Percentiles rank a stretch among this genome's conserved stretches.
phyloP scores from a whole-genome alignment of 768 basidiomycete genomes.

The Russula vinacea region DNA sequence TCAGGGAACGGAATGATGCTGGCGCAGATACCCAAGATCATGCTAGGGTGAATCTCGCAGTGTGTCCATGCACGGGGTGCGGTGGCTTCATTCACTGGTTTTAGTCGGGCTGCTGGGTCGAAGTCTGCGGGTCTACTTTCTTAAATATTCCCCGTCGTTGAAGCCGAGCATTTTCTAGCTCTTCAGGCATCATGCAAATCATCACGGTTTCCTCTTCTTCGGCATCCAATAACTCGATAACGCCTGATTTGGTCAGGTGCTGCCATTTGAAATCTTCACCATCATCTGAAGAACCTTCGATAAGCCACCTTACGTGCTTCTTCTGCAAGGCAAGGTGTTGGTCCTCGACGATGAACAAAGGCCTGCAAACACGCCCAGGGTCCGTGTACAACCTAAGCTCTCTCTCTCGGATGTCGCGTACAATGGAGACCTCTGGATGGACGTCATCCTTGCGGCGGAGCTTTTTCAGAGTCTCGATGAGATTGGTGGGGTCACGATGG shows the following conservation, averaged over 20 bases:
- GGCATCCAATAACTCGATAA: conserved; percentile 92
- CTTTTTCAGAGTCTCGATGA: conserved; percentile 91
- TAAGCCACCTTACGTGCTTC: conserved; percentile 75
- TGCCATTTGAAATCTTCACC: conserved; percentile 72
- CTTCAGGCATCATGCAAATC: conserved; percentile 98
- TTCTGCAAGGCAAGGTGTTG: conserved; percentile 82
- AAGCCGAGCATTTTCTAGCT: conserved; percentile 79
- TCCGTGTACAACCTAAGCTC: conserved; percentile 95
- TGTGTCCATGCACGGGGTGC: conserved; percentile 91
- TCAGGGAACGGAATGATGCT: conserved; percentile 99
- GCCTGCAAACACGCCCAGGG: conserved; percentile 94
- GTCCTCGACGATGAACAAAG: conserved; percentile 93
- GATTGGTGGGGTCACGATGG: conserved; percentile 88
- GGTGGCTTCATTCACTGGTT: conserved; percentile 61
- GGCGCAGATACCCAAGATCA: conserved; percentile 98
- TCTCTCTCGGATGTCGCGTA: conserved; percentile 94
- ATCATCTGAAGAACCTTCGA: conserved; percentile 49
- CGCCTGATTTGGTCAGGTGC: conserved; percentile 77
- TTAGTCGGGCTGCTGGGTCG: conserved; percentile 85
- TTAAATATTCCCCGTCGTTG: conserved; percentile 47
- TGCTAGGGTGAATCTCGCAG: conserved; percentile 98
- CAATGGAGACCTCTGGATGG: conserved; percentile 92
- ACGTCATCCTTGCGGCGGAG: conserved; percentile 93
- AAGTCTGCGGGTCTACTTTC: conserved; percentile 44
- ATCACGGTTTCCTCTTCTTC: conserved; percentile 99